phyloP scores from a whole-genome alignment of 371 early-diverging fungal genomes.

The Umbelopsis sp. region DNA sequence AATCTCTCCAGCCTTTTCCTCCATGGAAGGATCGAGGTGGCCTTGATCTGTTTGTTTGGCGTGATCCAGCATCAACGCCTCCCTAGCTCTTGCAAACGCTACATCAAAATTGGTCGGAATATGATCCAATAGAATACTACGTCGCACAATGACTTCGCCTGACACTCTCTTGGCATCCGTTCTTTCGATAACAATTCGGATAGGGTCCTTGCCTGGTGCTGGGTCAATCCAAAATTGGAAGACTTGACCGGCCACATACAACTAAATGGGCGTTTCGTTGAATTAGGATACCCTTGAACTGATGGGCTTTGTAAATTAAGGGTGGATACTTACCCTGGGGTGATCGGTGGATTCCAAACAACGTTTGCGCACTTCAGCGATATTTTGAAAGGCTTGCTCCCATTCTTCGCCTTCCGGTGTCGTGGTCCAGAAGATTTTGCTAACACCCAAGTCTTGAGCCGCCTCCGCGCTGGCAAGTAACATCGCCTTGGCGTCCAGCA shows the following conservation, averaged over 20 bases:
- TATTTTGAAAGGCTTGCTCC: conserved; percentile 42
- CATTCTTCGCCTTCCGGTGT: conserved; percentile 40
- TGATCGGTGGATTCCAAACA: conserved; percentile 39
- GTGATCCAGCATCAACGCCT: conserved; percentile 42
- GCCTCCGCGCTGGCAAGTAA: conserved; percentile 52
- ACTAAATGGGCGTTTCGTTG: conserved; percentile 21
- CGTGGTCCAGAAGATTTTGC: conserved; percentile 42
- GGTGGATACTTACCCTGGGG: conserved; percentile 39
- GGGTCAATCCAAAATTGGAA: conserved; percentile 60
- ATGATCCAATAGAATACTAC: conserved; percentile 52
- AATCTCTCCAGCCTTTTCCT: conserved; percentile 1
- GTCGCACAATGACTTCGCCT: conserved; percentile 43
- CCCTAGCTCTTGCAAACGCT: conserved; percentile 45
- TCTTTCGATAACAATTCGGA: conserved; percentile 50
- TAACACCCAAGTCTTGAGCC: conserved; percentile 33
- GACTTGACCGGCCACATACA: conserved; percentile 53
- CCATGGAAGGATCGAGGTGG: conserved; percentile 19
- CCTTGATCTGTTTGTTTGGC: conserved; percentile 12
- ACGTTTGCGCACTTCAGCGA: conserved; percentile 41
- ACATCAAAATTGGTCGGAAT: conserved; percentile 53
- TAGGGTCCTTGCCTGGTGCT: conserved; percentile 42
- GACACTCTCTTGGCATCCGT: conserved; percentile 41
- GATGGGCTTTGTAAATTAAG: too few species aligned
- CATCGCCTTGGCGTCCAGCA: conserved; percentile 54
- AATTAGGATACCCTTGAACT: too few species aligned